Evolutionary conservation across 805 yeast species (phyloP), one percentile per base, ranked within the genome.

Genomic region (Zygoascus bituminiphila): DNA sequence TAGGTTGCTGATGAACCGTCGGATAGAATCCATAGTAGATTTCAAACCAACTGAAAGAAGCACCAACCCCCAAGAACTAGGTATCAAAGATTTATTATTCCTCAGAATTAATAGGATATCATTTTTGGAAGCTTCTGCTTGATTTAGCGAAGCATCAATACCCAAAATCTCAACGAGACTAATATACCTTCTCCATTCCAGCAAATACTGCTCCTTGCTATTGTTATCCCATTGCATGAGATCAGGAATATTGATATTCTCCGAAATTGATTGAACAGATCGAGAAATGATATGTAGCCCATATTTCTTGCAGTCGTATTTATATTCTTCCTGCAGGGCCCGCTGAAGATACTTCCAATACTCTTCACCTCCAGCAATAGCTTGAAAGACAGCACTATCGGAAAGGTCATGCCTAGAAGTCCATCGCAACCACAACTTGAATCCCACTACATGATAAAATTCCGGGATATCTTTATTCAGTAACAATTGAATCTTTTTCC

Each of bases 91-190:
- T 1, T 62, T 52, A 2, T 76, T 72, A 3, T 19, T 35, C 0
- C 71, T 59, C 21, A 86, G 69, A 12, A 85, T 62, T 1, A 66
- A 66, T 1, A 78, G 61, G 40, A 88, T 76, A 56, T 86, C 95
- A 6, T 66, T 66, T 1, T 75, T 64, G 0, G 93, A 91, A 10
- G 87, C 95, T 55, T 81, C 81, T 0, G 89, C 79, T 63, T 89
- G 96, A 57, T 89, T 88, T 57, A 86, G 66, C 0, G 96, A 84
- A 0, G 96, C 79, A 61, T 88, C 96, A 36, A 88, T 74, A 1
- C 88, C 93, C 23, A 86, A 66, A 42, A 88, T 84, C 59, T 88
- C 96, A 57, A 78, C 83, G 12, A 88, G 65, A 0, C 95, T 85
- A 23, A 79, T 71, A 57, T 72, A 88, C 50, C 85, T 73, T 39